Conservation (phyloP, 2,329 filamentous ascomycete genomes). For the Zasmidium cellare region DNA sequence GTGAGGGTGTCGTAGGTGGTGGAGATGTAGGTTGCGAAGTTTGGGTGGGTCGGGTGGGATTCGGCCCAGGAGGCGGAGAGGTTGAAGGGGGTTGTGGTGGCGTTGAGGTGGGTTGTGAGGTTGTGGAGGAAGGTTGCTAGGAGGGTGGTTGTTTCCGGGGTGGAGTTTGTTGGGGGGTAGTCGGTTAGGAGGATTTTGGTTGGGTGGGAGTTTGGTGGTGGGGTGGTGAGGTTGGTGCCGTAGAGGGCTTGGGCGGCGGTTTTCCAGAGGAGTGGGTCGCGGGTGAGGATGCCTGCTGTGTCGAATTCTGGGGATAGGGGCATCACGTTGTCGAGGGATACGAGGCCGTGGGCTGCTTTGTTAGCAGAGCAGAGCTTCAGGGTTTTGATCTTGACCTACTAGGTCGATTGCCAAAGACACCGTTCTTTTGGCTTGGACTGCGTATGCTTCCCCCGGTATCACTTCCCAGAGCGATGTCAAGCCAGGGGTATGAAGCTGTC, state of each 20-base stretch:
- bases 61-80: no score
- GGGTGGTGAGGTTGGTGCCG: constrained; percentile 40
- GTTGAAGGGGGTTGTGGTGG: no score
- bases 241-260: constrained; percentile 48
- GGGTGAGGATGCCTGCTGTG: constrained; percentile 47
- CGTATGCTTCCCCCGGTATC: constrained; percentile 53
- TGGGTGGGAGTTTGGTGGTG: not conserved
- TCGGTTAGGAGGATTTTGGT: not conserved
- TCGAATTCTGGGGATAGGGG: constrained; percentile 48
- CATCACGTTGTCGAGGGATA: constrained; percentile 50
- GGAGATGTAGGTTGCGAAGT: constrained; percentile 18
- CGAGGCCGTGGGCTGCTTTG: constrained; percentile 38
- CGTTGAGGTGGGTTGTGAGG: no score
- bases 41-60: no score
- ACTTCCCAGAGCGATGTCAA: constrained; percentile 51
- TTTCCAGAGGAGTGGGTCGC: constrained; percentile 44
- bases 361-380: not conserved
- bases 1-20: constrained; percentile 47
- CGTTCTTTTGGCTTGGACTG: constrained; percentile 46
- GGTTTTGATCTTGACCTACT: constrained; percentile 12
- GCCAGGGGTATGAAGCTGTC: constrained; percentile 41
- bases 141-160: no score
- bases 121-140: constrained; percentile 33
- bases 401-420: constrained; percentile 52
- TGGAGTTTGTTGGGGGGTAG: not conserved